Conservation (phyloP, 2,329 filamentous ascomycete species). For the Botryotinia convoluta region DNA sequence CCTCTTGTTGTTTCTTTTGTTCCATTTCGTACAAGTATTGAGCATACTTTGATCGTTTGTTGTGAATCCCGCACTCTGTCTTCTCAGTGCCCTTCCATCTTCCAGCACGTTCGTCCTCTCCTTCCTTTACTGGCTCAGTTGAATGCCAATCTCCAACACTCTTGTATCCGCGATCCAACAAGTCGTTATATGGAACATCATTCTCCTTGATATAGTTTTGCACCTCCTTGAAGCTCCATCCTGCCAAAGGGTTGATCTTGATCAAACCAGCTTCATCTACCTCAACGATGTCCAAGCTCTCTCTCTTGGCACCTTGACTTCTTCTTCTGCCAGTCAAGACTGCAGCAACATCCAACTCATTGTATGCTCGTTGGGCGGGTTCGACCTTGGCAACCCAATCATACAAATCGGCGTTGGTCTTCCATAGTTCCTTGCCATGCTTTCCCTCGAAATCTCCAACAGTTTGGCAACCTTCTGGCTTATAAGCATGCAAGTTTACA, state of each 20-base stretch:
- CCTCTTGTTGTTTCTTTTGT: constrained; percentile 37
- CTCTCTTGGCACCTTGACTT: constrained; percentile 90
- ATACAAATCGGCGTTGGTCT: constrained; percentile 82
- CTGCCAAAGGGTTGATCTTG: constrained; percentile 96
- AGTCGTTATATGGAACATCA: constrained; percentile 87
- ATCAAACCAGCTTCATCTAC: constrained; percentile 83
- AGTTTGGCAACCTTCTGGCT: constrained; percentile 72
- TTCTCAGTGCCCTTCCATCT: constrained; percentile 96
- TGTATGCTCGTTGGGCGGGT: constrained; percentile 87
- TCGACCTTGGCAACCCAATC: constrained; percentile 98
- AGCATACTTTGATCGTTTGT: constrained; percentile 91
- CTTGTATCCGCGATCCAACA: constrained; percentile 95
- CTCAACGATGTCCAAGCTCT: constrained; percentile 87
- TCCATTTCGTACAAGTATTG: constrained; percentile 54
- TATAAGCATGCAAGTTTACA: constrained; percentile 83
- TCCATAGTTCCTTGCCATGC: constrained; percentile 82
- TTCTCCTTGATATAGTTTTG: constrained; percentile 82
- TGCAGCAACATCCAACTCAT: constrained; percentile 81
- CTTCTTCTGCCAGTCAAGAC: constrained; percentile 88
- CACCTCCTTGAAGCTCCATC: constrained; percentile 90
- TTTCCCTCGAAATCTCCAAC: constrained; percentile 74
- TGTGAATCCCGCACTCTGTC: constrained; percentile 98
- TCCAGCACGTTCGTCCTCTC: constrained; percentile 92
- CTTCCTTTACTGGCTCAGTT: constrained; percentile 82
- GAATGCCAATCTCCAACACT: constrained; percentile 98